Conservation (phyloP, 805 yeast species). For the Groenewaldozyma tartarivorans region DNA sequence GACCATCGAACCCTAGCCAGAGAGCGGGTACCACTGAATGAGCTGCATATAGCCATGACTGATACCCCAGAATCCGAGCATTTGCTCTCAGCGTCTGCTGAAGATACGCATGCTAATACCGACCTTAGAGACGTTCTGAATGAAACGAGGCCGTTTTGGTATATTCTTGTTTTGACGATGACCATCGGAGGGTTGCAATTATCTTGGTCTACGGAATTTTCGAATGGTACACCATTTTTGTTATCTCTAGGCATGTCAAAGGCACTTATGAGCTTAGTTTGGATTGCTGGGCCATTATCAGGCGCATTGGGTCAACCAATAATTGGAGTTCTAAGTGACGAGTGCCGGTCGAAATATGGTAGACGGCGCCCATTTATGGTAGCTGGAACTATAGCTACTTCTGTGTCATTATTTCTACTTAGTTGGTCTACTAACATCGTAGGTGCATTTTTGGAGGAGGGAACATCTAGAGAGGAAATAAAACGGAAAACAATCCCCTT, state of each 20-base stretch:
- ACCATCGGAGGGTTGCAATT: conserved; percentile 51
- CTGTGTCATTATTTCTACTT: conserved; percentile 35
- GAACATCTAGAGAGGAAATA: conserved; percentile 17
- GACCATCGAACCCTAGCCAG: no score
- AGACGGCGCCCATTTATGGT: conserved; percentile 49
- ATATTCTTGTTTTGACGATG: conserved; percentile 38
- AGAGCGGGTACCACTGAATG: no score
- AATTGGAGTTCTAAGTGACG: conserved; percentile 50
- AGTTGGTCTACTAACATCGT: conserved; percentile 39
- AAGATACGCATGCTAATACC: no score
- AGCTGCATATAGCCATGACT: no score
- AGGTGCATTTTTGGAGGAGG: conserved; percentile 20
- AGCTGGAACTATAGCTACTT: conserved; percentile 43
- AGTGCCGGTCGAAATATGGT: conserved; percentile 36
- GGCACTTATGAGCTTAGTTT: conserved; percentile 43
- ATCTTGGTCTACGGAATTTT: conserved; percentile 58
- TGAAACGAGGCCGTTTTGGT: conserved; percentile 36
- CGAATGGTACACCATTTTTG: conserved; percentile 53
- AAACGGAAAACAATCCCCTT: conserved; percentile 34
- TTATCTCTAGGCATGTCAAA: conserved; percentile 55
- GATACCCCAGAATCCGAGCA: background rate
- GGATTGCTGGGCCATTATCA: conserved; percentile 61
- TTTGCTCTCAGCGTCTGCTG: no score
- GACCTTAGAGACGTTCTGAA: conserved; percentile 23
- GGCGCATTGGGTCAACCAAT: conserved; percentile 59